Conservation (phyloP, 2,329 filamentous ascomycete genomes). For the Paracamarosporium sp. region DNA sequence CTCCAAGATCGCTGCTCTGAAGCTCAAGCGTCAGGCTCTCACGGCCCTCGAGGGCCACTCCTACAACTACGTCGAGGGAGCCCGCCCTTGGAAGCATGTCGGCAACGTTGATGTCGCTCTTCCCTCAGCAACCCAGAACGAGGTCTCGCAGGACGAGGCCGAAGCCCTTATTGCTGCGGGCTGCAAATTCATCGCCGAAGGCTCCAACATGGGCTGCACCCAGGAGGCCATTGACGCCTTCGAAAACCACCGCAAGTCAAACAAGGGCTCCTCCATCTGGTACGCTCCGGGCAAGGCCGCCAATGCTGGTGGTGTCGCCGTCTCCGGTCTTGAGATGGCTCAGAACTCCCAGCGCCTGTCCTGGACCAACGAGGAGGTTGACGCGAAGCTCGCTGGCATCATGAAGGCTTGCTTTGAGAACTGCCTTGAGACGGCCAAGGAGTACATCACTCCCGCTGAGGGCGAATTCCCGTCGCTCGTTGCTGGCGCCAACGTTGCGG, state of each 20-base stretch:
- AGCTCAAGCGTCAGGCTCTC: conserved; percentile 85
- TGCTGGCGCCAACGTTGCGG: conserved; percentile 94
- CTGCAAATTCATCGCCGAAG: conserved; percentile 88
- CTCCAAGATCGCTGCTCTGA: conserved; percentile 79
- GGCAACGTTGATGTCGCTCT: conserved; percentile 90
- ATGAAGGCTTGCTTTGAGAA: conserved; percentile 95
- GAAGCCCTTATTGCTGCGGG: conserved; percentile 78
- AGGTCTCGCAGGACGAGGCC: conserved; percentile 91
- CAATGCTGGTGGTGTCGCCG: conserved; percentile 96
- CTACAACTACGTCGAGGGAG: conserved; percentile 87
- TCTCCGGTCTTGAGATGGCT: conserved; percentile 98
- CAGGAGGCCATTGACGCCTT: conserved; percentile 94
- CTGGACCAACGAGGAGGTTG: conserved; percentile 91
- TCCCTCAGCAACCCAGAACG: conserved; percentile 95
- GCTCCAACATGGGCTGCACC: conserved; percentile 98
- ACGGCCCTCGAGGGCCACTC: conserved; percentile 72
- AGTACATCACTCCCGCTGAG: conserved; percentile 80
- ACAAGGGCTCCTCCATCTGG: conserved; percentile 81
- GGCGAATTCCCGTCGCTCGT: conserved; percentile 89
- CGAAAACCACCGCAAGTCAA: conserved; percentile 74
- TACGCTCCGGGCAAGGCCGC: conserved; percentile 95
- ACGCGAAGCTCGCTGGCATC: conserved; percentile 87
- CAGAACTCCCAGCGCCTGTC: conserved; percentile 89
- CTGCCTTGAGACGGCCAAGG: conserved; percentile 85
- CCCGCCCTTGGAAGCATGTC: conserved; percentile 89